Percentiles rank a stretch among this genome's conserved stretches.
These are phyloP conservation scores for Pleoardoris graminearum DNA, from an alignment of 2,329 filamentous ascomycete genomes.

Conservation along the genomic window DNA sequence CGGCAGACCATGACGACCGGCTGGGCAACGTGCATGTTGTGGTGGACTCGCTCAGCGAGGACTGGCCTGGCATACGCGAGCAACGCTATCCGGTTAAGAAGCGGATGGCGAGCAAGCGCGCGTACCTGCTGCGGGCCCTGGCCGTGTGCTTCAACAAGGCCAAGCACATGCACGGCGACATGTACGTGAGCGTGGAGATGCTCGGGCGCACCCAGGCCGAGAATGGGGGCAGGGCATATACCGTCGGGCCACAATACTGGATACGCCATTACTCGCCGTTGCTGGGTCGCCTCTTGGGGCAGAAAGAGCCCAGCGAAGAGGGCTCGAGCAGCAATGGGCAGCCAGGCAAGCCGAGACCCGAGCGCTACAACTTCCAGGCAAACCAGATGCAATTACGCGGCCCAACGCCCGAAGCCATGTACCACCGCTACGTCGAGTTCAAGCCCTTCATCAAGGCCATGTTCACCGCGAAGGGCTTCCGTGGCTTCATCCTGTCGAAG, in stretches of 20 bases:
- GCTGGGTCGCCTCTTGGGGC: conserved; percentile 77
- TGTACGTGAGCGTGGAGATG: conserved; percentile 76
- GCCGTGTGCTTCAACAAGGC: conserved; percentile 64
- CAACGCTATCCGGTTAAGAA: conserved; percentile 75
- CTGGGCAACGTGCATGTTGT: conserved; percentile 82
- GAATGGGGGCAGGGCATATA: conserved; percentile 72
- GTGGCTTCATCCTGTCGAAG: conserved; percentile 79
- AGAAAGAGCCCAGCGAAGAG: conserved; percentile 56
- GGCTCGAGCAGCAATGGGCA: conserved; percentile 32
- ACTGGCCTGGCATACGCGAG: conserved; percentile 70
- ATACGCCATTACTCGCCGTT: conserved; percentile 86
- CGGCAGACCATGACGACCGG: conserved; percentile 80
- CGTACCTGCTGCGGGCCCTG: conserved; percentile 74
- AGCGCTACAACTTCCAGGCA: conserved; percentile 89
- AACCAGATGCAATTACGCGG: conserved; percentile 87
- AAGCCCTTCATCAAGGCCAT: conserved; percentile 86
- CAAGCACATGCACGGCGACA: conserved; percentile 68
- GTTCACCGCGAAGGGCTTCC: conserved; percentile 77
- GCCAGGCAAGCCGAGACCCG: conserved; percentile 55
- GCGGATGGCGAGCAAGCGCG: conserved; percentile 82
- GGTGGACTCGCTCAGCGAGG: conserved; percentile 61
- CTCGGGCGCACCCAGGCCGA: conserved; percentile 71
- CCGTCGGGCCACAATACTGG: conserved; percentile 74
- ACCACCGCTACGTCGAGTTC: conserved; percentile 93
- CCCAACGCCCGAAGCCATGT: conserved; percentile 77